These are phyloP conservation scores for Leishmania lainsoni DNA, from an alignment of 208 protist species.

Conservation along the genomic window DNA sequence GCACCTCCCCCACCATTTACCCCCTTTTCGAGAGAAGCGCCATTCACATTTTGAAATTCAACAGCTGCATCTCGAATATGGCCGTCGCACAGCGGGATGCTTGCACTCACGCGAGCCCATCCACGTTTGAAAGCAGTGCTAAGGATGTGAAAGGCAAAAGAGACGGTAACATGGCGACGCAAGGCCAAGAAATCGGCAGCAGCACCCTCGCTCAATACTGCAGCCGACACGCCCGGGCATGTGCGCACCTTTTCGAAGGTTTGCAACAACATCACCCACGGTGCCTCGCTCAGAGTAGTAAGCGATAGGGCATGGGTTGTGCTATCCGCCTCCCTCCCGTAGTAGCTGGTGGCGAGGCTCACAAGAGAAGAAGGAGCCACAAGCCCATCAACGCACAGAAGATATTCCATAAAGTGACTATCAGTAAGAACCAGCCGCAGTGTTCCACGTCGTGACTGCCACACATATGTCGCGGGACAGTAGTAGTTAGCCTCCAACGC, in stretches of 20 bases:
- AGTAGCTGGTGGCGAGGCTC: constrained; percentile 1
- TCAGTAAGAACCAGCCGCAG: constrained; percentile 28
- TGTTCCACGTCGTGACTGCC: constrained; percentile 16
- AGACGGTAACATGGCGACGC: constrained; percentile 28
- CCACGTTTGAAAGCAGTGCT: constrained; percentile 42
- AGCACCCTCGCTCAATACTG: not conserved
- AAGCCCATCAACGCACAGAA: constrained; percentile 14
- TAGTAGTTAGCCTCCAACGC: constrained; percentile 26
- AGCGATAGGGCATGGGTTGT: not conserved
- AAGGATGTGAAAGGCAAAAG: constrained; percentile 45
- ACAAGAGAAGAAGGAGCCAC: constrained; percentile 9
- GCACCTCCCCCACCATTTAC: not conserved
- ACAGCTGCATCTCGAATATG: not conserved
- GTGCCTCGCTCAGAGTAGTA: constrained; percentile 16
- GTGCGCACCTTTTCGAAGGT: not conserved
- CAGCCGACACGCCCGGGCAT: not conserved
- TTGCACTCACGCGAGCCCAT: constrained; percentile 38
- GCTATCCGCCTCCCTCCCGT: not conserved
- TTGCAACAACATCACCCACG: constrained; percentile 19
- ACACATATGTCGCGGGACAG: constrained; percentile 16
- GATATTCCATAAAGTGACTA: constrained; percentile 19
- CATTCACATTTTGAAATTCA: not conserved
- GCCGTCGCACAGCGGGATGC: constrained; percentile 15
- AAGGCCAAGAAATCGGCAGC: constrained; percentile 6
- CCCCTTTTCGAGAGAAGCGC: not conserved